Evolutionary conservation across 2,329 filamentous ascomycete genomes (phyloP).

Genomic region (Neopestalotiopsis rosae): DNA sequence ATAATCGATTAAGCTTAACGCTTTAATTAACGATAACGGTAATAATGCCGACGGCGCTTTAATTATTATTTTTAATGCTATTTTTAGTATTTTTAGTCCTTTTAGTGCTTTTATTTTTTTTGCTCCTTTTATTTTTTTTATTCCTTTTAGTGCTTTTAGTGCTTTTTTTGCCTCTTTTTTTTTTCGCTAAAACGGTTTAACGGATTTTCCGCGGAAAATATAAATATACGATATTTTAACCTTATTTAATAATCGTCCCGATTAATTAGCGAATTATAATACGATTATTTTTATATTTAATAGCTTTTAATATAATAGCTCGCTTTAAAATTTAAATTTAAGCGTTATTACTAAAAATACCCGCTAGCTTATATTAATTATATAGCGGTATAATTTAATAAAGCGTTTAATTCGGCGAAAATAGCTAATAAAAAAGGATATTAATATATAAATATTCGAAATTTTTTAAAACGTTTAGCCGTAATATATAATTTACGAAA

Average conservation of each 20-base stretch:
- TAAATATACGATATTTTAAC: too few species aligned
- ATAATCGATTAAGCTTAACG: neutral
- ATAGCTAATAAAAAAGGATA: neutral
- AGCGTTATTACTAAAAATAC: neutral
- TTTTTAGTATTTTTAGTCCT: neutral
- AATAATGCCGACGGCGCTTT: neutral
- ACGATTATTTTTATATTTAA: too few species aligned
- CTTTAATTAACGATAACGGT: neutral
- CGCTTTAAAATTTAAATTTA: neutral
- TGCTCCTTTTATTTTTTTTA: neutral
- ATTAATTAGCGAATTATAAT: too few species aligned
- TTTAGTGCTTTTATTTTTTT: neutral
- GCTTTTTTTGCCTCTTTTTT: neutral
- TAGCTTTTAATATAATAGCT: neutral
- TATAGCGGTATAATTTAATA: neutral
- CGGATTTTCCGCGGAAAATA: too few species aligned
- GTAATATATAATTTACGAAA: neutral
- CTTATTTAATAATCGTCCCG: too few species aligned
- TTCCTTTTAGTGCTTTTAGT: neutral
- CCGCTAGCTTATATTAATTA: neutral
- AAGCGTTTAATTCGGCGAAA: neutral
- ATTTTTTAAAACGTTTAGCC: neutral
- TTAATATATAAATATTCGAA: neutral
- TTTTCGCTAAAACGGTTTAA: too few species aligned
- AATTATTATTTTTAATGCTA: neutral